phyloP scores from a whole-genome alignment of 768 basidiomycete species.

The Leccinum olivaceopallidum region DNA sequence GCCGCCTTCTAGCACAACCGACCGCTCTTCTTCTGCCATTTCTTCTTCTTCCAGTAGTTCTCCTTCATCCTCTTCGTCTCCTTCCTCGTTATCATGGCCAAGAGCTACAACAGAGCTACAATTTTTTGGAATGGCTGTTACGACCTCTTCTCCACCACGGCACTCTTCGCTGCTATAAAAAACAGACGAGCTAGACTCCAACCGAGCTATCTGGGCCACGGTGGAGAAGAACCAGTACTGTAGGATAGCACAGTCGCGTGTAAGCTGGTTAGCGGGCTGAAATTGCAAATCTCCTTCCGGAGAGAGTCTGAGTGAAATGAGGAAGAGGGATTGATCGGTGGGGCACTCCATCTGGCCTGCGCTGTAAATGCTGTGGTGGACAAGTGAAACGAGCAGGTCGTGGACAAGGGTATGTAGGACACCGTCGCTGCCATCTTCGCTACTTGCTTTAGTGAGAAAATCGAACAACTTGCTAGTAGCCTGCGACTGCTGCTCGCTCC shows the following conservation, averaged over 20 bases:
- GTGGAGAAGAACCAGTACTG: neutral
- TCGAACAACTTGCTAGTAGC: neutral
- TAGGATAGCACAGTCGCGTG: neutral
- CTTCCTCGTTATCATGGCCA: too few relatives aligned
- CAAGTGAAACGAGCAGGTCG: neutral
- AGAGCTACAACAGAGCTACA: too few relatives aligned
- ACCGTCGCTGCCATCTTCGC: too few relatives aligned
- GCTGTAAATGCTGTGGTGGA: neutral
- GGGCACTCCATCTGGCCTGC: neutral
- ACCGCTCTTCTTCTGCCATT: too few relatives aligned
- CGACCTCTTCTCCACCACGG: neutral
- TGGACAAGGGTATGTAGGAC: neutral
- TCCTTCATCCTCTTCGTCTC: too few relatives aligned
- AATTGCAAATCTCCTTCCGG: neutral
- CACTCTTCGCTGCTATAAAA: neutral
- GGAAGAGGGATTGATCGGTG: neutral
- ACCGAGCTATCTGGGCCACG: neutral
- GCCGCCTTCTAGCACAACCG: too few relatives aligned
- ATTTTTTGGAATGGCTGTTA: too few relatives aligned
- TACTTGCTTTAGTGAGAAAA: neutral
- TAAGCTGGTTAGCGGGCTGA: neutral
- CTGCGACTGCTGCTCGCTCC: neutral
- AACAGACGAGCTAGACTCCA: neutral
- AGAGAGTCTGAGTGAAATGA: neutral
- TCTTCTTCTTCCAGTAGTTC: too few relatives aligned